These are phyloP conservation scores for Rhododendron griersonianum DNA, from an alignment of 148 eudicot genomes.

Conservation along the genomic window DNA sequence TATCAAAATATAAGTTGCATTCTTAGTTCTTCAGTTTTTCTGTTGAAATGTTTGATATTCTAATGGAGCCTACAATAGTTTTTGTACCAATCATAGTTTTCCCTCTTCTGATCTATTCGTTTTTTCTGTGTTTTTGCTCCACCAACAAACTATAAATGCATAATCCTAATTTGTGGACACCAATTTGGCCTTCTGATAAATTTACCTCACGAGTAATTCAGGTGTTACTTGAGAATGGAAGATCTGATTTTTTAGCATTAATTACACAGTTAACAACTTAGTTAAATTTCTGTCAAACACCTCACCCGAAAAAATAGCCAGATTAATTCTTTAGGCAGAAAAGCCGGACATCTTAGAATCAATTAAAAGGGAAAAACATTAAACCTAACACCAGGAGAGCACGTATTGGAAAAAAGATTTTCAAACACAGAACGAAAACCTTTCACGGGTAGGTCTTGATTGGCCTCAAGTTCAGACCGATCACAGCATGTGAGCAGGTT, in stretches of 20 bases:
- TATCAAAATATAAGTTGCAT: background rate
- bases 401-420: background rate
- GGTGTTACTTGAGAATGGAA: background rate
- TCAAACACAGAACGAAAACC: background rate
- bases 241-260: background rate
- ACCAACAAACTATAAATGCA: too few species aligned
- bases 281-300: background rate
- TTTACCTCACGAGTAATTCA: background rate
- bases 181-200: too few species aligned
- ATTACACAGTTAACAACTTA: background rate
- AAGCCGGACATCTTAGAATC: background rate
- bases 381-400: background rate
- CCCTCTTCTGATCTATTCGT: too few species aligned
- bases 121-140: too few species aligned
- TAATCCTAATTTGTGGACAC: too few species aligned
- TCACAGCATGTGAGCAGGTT: background rate
- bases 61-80: background rate
- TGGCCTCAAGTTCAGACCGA: background rate
- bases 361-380: background rate
- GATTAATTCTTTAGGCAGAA: background rate
- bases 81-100: background rate
- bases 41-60: background rate
- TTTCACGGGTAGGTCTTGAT: too few species aligned
- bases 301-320: too few species aligned
- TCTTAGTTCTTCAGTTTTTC: background rate